Percentiles rank a stretch among this genome's conserved stretches.
These are phyloP conservation scores for Wallacemonas sp. DNA, from an alignment of 208 protist species.

Conservation along the genomic window DNA sequence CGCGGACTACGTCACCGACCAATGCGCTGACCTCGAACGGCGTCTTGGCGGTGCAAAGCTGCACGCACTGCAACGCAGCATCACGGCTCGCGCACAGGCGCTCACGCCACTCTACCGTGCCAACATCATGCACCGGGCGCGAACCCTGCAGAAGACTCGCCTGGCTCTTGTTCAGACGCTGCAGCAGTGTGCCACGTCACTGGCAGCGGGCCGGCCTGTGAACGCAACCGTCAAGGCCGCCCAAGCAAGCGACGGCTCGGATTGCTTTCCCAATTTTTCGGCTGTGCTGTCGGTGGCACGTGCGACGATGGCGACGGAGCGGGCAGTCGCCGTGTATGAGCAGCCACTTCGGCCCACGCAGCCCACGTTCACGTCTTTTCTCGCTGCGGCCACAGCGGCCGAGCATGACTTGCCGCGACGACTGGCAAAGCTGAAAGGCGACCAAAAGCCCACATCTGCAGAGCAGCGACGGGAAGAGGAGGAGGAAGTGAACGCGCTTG, in stretches of 20 bases:
- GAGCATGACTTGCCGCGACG: constrained; percentile 8
- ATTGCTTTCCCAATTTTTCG: neutral
- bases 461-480: neutral
- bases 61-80: neutral
- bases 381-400: neutral
- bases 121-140: constrained; percentile 9
- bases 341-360: constrained; percentile 7
- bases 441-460: too few species aligned
- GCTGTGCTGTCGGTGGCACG: neutral
- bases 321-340: neutral
- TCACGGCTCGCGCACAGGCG: constrained; percentile 4
- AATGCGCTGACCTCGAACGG: constrained; percentile 4
- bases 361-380: neutral
- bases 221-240: too few species aligned
- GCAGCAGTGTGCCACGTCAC: neutral
- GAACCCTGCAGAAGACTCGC: neutral
- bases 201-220: constrained; percentile 5
- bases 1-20: neutral
- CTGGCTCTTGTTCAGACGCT: constrained; percentile 20
- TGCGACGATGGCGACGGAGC: constrained; percentile 1
- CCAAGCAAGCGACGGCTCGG: too few species aligned
- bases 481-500: neutral
- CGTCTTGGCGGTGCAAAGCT: constrained; percentile 9
- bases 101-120: constrained; percentile 6
- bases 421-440: neutral